A percentile compares a stretch with the other conserved stretches of the same genome.
Conservation (phyloP, 2,329 filamentous ascomycete species). For the Stachybotrys elegans region DNA sequence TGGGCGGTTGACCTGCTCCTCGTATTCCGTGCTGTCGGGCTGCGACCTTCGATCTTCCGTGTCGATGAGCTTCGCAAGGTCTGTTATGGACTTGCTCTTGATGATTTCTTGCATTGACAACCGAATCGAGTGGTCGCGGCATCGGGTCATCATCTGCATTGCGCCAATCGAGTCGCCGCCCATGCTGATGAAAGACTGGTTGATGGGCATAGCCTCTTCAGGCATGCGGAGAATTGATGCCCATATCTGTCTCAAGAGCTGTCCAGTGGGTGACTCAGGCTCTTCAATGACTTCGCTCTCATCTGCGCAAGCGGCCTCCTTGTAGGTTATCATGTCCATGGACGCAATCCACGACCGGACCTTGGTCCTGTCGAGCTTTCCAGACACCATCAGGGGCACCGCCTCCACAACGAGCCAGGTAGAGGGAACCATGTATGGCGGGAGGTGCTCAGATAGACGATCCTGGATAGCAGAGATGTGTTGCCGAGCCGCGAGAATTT, state of each 20-base stretch:
- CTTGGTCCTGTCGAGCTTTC: slow-evolving; percentile 15
- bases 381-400: slow-evolving; percentile 9
- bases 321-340: slow-evolving; percentile 31
- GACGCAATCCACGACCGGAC: slow-evolving; percentile 37
- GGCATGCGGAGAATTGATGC: slow-evolving; percentile 32
- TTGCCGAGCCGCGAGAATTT: background rate
- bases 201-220: slow-evolving; percentile 18
- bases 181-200: slow-evolving; percentile 30
- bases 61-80: slow-evolving; percentile 13
- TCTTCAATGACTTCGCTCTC: slow-evolving; percentile 4
- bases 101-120: slow-evolving; percentile 28
- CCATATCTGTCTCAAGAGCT: slow-evolving; percentile 26
- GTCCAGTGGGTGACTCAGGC: background rate
- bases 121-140: slow-evolving; percentile 21
- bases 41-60: background rate
- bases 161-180: slow-evolving; percentile 41
- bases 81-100: slow-evolving; percentile 19
- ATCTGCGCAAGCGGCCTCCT: slow-evolving; percentile 31
- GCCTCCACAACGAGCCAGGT: slow-evolving; percentile 6
- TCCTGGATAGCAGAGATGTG: slow-evolving; percentile 10
- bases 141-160: slow-evolving; percentile 36
- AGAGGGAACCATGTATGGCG: slow-evolving; percentile 9
- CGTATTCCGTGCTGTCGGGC: background rate
- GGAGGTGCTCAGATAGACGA: slow-evolving; percentile 14
- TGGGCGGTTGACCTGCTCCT: slow-evolving; percentile 16